These are phyloP conservation scores for Linum trigynum DNA, from an alignment of 345 rosid genomes.

Conservation along the genomic window DNA sequence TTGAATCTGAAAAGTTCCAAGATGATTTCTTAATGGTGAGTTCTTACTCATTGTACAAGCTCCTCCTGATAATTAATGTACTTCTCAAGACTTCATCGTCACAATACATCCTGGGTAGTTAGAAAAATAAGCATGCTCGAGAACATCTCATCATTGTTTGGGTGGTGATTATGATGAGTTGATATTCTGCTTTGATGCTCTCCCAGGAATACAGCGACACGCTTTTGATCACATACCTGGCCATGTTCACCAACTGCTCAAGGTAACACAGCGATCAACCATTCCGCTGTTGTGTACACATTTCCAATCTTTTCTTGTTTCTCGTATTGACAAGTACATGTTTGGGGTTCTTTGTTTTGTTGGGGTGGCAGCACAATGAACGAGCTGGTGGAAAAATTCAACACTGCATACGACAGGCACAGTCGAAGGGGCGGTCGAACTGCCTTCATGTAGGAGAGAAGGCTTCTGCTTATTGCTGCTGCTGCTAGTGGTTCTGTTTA, in stretches of 20 bases:
- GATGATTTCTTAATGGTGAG: slow-evolving; percentile 93
- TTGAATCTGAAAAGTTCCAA: slow-evolving; percentile 84
- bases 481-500: too few relatives aligned
- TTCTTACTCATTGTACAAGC: background rate
- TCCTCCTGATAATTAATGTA: too few relatives aligned
- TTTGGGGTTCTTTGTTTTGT: background rate
- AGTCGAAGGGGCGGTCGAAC: slow-evolving; percentile 88
- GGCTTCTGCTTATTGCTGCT: too few relatives aligned
- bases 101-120: too few relatives aligned
- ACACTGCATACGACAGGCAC: slow-evolving; percentile 88
- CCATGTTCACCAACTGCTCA: slow-evolving; percentile 88
- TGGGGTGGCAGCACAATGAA: slow-evolving; percentile 68
- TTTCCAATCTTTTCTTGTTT: background rate
- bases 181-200: slow-evolving; percentile 3
- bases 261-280: slow-evolving; percentile 33
- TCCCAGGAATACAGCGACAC: slow-evolving; percentile 86
- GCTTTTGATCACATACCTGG: slow-evolving; percentile 70
- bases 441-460: slow-evolving; percentile 33
- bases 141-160: too few relatives aligned
- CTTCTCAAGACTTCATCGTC: too few relatives aligned
- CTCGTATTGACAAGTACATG: background rate
- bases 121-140: too few relatives aligned
- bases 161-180: background rate
- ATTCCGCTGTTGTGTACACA: background rate
- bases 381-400: slow-evolving; percentile 90